Evolutionary conservation across 257 asterid genomes (phyloP), one percentile per base, ranked within the genome.

Genomic region (Coffea eugenioides): DNA sequence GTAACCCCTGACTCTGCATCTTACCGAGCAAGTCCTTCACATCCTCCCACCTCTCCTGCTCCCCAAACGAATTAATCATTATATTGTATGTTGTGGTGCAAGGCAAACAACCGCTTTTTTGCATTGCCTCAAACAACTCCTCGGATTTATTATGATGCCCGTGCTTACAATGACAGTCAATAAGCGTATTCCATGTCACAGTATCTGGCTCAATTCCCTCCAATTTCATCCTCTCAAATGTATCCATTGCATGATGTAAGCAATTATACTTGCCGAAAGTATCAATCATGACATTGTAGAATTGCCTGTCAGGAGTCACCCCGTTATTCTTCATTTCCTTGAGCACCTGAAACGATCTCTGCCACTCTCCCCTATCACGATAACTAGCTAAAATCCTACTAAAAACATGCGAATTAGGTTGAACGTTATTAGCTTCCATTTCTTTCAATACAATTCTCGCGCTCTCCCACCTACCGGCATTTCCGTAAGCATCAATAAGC

Each of bases 281-380:
- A 87, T 95, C 98, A 2, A 95, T 92, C 99, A 95, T 92, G 67
- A 95, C 92, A 73, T 95, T 95, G 46, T 95, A 95, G 72, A 93
- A 93, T 81, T 92, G 96, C 34, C 94, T 85, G 80, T 93, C 93
- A 0, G 99, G 98, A 70, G 43, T 80, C 61, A 93, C 90, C 90
- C 99, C 97, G 59, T 86, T 87, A 69, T 77, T 88, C 85, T 85
- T 92, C 99, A 95, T 95, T 88, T 95, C 99, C 85, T 89, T 93
- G 62, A 95, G 93, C 80, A 93, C 98, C 85, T 95, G 97, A 87
- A 95, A 93, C 0, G 98, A 90, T 77, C 89, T 93, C 83, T 93
- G 98, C 99, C 99, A 95, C 87, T 95, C 98, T 66, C 99, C 99
- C 73, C 90, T 89, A 80, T 95, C 97, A 80, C 99, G 89, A 81